These are phyloP conservation scores for Coemansia sp. DNA, from an alignment of 192 early-diverging fungal species.

Conservation along the genomic window DNA sequence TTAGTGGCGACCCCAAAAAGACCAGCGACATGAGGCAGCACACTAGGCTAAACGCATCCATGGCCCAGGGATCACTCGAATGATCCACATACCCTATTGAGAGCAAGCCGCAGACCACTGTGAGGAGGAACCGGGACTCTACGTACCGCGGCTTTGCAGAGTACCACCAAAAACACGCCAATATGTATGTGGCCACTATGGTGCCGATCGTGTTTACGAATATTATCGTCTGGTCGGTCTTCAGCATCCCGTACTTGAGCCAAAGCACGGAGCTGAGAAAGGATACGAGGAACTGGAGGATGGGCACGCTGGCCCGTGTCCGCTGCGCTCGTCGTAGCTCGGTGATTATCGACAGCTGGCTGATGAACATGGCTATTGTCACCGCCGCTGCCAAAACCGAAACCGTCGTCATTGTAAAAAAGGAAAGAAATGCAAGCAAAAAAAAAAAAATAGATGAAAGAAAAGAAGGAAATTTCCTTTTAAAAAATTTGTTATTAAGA, in stretches of 20 bases:
- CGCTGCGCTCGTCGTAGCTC: conserved; percentile 19
- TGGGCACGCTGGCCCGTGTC: conserved; percentile 17
- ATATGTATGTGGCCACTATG: conserved; percentile 26
- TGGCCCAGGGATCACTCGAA: conserved; percentile 1
- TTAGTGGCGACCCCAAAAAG: conserved; percentile 40
- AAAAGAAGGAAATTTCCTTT: background rate
- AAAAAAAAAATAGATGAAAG: background rate
- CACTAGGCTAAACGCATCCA: conserved; percentile 19
- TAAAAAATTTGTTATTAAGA: background rate
- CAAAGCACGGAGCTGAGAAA: conserved; percentile 43
- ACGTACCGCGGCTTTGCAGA: background rate
- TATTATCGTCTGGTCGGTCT: conserved; percentile 15
- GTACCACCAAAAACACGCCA: conserved; percentile 37
- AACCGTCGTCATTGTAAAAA: conserved; percentile 25
- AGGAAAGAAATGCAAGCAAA: background rate
- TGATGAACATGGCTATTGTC: conserved; percentile 43
- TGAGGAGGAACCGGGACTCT: conserved; percentile 15
- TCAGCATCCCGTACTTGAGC: conserved; percentile 48
- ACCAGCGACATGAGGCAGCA: conserved; percentile 41
- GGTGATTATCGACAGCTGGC: conserved; percentile 35
- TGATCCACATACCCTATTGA: conserved; percentile 24
- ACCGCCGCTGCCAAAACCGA: conserved; percentile 21
- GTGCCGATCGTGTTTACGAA: conserved; percentile 25
- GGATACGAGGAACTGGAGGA: conserved; percentile 34
- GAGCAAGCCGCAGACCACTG: background rate